phyloP scores from a whole-genome alignment of 192 early-diverging fungal genomes.

The Coemansia sp. region DNA sequence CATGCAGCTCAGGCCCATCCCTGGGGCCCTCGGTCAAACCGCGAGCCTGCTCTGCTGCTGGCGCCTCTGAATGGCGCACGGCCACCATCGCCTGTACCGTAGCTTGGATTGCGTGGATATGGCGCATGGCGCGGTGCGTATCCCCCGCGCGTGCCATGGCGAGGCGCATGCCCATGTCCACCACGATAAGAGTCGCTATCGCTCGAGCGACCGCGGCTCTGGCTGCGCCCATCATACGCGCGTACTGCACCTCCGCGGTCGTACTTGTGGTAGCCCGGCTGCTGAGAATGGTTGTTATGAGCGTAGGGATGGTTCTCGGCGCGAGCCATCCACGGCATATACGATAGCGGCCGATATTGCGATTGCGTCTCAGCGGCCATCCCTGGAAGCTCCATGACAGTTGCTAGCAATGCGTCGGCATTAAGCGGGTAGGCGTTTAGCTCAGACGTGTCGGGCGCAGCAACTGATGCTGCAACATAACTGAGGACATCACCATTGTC shows the following conservation, averaged over 20 bases:
- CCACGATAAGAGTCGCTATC: constrained; percentile 21
- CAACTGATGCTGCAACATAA: constrained; percentile 37
- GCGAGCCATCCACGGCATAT: constrained; percentile 34
- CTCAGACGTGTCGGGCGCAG: constrained; percentile 20
- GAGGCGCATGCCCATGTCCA: constrained; percentile 7
- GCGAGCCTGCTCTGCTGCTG: background rate
- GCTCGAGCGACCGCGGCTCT: constrained; percentile 25
- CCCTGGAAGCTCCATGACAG: constrained; percentile 19
- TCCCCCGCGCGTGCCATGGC: constrained; percentile 17
- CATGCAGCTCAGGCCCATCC: no score
- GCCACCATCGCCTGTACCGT: background rate
- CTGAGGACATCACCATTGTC: constrained; percentile 48
- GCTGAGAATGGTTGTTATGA: background rate
- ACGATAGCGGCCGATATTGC: constrained; percentile 39
- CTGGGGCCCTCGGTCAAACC: no score
- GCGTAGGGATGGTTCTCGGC: constrained; percentile 6
- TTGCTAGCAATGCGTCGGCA: constrained; percentile 20
- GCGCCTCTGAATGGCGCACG: constrained; percentile 4
- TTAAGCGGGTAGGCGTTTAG: constrained; percentile 26
- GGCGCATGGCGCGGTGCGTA: constrained; percentile 30
- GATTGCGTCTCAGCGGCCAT: constrained; percentile 10
- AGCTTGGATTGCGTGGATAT: constrained; percentile 25
- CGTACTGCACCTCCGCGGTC: constrained; percentile 6
- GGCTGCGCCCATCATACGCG: constrained; percentile 18
- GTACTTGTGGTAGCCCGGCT: constrained; percentile 4